Percentiles rank a stretch among this genome's conserved stretches.
These are phyloP conservation scores for Astragalus glycyphyllos DNA, from an alignment of 306 rosid species.

Conservation along the genomic window DNA sequence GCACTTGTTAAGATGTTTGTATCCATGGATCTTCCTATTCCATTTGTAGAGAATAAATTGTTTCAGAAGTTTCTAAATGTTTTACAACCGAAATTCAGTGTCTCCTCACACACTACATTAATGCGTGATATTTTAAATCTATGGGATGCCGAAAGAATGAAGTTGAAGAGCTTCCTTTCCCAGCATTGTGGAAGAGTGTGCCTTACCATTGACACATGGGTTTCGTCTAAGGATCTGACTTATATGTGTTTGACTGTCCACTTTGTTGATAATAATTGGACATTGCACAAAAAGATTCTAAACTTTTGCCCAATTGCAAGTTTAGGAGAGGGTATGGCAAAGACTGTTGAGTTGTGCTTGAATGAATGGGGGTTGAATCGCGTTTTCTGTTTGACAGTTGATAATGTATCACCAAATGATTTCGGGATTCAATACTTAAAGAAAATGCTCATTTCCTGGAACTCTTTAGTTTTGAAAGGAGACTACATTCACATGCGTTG, in stretches of 20 bases:
- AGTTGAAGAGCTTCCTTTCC: constrained; percentile 15
- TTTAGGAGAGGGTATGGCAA: not conserved
- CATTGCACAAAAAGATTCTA: constrained; percentile 10
- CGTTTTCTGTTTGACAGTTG: constrained; percentile 13
- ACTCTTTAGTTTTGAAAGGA: constrained; percentile 26
- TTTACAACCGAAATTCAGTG: not conserved
- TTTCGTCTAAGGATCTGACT: not conserved
- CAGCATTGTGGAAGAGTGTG: constrained; percentile 20
- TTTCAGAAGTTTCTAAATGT: not conserved
- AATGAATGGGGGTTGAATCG: not conserved
- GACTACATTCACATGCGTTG: constrained; percentile 15
- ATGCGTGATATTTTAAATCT: constrained; percentile 1
- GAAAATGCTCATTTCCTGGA: not conserved
- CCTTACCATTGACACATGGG: constrained; percentile 24
- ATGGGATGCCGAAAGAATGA: not conserved
- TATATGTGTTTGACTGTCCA: constrained; percentile 24
- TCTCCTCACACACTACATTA: constrained; percentile 1
- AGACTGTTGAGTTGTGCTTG: constrained; percentile 4
- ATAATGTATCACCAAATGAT: not conserved
- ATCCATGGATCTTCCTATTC: constrained; percentile 14
- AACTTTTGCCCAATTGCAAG: constrained; percentile 7
- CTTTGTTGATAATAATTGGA: constrained; percentile 22
- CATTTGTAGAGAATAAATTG: not conserved
- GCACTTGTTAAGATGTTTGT: constrained; percentile 6
- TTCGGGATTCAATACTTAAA: not conserved